Conservation (phyloP, 805 yeast genomes). For the Saccharomyces paradoxus region DNA sequence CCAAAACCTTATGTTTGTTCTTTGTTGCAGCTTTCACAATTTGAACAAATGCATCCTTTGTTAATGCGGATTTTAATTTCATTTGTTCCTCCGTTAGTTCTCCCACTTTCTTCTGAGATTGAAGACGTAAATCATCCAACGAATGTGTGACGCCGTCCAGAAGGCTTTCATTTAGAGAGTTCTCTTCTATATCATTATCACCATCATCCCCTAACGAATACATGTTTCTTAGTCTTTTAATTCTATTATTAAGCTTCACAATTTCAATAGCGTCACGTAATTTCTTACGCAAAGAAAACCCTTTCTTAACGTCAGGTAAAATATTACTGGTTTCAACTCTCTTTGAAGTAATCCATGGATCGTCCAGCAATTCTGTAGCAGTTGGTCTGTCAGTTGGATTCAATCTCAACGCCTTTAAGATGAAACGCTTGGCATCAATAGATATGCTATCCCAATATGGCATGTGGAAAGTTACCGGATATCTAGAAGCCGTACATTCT, state of each 20-base stretch:
- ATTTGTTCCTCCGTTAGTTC: conserved; percentile 8
- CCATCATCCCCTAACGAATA: conserved; percentile 43
- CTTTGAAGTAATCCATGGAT: conserved; percentile 64
- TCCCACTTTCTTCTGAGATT: conserved; percentile 6
- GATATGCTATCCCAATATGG: conserved; percentile 82
- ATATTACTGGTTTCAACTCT: conserved; percentile 52
- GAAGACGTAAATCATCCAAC: conserved; percentile 7
- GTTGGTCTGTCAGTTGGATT: conserved; percentile 66
- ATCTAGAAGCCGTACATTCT: conserved; percentile 62
- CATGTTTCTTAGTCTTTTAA: conserved; percentile 57
- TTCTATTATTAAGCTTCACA: conserved; percentile 72
- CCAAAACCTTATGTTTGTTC: conserved; percentile 39
- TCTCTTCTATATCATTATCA: conserved; percentile 27
- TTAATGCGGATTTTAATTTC: conserved; percentile 34
- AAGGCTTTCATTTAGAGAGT: conserved; percentile 4
- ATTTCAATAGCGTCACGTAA: conserved; percentile 80
- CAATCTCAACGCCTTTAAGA: conserved; percentile 58
- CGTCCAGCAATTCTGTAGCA: conserved; percentile 51
- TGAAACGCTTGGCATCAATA: conserved; percentile 71
- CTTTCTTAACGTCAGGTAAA: conserved; percentile 71
- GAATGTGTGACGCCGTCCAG: conserved; percentile 18
- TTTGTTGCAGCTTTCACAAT: conserved; percentile 61
- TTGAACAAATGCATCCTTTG: conserved; percentile 56
- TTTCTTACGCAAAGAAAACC: conserved; percentile 75
- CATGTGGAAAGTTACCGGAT: conserved; percentile 75